Percentiles rank a stretch among this genome's conserved stretches.
These are phyloP conservation scores for Dendrostoma leiphaemia DNA, from an alignment of 2,329 filamentous ascomycete genomes.

Conservation along the genomic window DNA sequence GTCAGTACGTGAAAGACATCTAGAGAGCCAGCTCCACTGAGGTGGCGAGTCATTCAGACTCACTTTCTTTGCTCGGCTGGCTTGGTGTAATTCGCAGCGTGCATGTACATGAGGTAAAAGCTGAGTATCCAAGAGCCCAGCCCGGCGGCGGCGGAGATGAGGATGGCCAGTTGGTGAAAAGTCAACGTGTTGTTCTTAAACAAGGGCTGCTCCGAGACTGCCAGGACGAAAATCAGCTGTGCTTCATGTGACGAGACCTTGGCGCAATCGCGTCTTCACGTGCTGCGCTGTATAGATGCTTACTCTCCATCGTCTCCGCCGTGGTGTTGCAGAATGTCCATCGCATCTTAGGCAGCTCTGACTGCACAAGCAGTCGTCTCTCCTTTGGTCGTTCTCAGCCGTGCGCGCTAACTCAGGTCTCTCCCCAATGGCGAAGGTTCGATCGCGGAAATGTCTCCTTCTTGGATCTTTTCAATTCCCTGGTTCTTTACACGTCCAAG, in stretches of 20 bases:
- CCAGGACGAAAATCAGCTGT: slow-evolving; percentile 32
- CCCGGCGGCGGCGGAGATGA: slow-evolving; percentile 47
- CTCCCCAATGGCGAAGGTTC: too few relatives aligned
- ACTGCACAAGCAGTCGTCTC: slow-evolving; percentile 8
- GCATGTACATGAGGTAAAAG: slow-evolving; percentile 56
- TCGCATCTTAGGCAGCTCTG: slow-evolving; percentile 10
- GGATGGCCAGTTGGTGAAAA: slow-evolving; percentile 54
- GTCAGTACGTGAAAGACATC: slow-evolving; percentile 5
- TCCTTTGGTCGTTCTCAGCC: background rate
- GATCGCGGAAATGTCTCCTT: background rate
- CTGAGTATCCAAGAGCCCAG: slow-evolving; percentile 52
- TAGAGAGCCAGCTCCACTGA: too few relatives aligned
- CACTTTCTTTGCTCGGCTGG: slow-evolving; percentile 59
- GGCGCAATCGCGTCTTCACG: background rate
- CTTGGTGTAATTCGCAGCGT: slow-evolving; percentile 60
- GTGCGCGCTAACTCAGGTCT: too few relatives aligned
- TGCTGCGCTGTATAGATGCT: slow-evolving; percentile 16
- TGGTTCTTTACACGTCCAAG: background rate
- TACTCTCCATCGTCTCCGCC: slow-evolving; percentile 21
- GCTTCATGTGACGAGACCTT: slow-evolving; percentile 1
- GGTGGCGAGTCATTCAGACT: slow-evolving; percentile 20
- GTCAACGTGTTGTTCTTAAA: slow-evolving; percentile 41
- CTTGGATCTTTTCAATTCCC: background rate
- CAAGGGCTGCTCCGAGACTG: slow-evolving; percentile 45
- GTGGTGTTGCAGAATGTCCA: slow-evolving; percentile 17